These are phyloP conservation scores for Plasmodium knowlesi DNA, from an alignment of 169 alveolate species.

Conservation along the genomic window DNA sequence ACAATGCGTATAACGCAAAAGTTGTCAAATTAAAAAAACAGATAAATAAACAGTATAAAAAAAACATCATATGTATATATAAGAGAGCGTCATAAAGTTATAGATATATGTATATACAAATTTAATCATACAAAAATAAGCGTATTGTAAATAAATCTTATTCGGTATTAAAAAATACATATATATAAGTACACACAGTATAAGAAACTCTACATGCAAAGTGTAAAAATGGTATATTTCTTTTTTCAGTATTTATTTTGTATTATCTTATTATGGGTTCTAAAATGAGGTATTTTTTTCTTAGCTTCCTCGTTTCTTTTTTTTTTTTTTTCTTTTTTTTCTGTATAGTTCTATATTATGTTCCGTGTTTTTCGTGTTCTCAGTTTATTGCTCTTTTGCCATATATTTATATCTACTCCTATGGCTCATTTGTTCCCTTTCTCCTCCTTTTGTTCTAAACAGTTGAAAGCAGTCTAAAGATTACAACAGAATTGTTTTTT, in stretches of 20 bases:
- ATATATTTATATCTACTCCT: background rate
- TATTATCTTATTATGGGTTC: background rate
- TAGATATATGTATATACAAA: background rate
- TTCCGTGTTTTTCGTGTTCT: background rate
- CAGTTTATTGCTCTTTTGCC: background rate
- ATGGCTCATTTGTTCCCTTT: background rate
- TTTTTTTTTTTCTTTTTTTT: background rate
- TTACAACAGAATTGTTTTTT: background rate
- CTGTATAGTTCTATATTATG: background rate
- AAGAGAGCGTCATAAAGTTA: background rate
- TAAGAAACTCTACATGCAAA: background rate
- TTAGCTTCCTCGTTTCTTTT: background rate
- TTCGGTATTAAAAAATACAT: background rate
- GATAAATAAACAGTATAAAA: background rate
- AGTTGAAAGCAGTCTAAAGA: background rate
- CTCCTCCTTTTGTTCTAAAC: background rate
- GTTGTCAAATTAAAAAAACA: background rate
- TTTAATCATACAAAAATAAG: background rate
- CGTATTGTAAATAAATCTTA: background rate
- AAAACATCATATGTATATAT: background rate
- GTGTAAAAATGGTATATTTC: background rate
- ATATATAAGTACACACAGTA: background rate
- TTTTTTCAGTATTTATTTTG: background rate
- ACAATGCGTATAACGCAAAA: background rate
- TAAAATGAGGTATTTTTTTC: background rate